Evolutionary conservation across 345 rosid species (phyloP).

Genomic region (Carallia pectinifolia): DNA sequence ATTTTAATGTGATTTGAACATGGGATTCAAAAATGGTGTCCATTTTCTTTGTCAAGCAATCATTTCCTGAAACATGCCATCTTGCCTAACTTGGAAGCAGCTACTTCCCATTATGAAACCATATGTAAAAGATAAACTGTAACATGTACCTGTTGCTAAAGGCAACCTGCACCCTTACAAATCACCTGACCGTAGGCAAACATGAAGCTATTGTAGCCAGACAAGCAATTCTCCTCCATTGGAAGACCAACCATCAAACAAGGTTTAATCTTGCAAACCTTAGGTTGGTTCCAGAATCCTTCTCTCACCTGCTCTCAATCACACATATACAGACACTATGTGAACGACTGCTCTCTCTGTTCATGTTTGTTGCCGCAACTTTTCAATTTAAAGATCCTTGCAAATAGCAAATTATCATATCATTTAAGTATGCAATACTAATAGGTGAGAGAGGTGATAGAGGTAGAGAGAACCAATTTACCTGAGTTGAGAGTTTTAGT

Average conservation of each 20-base stretch:
- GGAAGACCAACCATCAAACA: conserved; percentile 55
- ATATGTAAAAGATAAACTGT: no score
- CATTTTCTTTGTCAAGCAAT: no score
- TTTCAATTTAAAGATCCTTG: conserved; percentile 73
- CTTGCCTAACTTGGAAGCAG: no score
- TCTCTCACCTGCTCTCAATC: conserved; percentile 93
- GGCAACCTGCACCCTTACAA: conserved; percentile 85
- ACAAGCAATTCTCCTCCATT: conserved; percentile 94
- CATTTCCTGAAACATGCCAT: no score
- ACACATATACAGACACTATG: conserved; percentile 92
- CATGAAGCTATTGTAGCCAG: conserved; percentile 35
- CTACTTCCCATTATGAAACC: no score
- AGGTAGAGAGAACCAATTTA: conserved; percentile 19
- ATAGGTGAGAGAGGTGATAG: background rate
- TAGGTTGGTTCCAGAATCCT: conserved; percentile 73
- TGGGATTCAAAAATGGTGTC: no score
- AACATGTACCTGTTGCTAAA: no score
- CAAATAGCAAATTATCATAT: background rate
- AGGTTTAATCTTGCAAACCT: conserved; percentile 92
- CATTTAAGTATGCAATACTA: background rate
- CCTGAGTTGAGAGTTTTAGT: conserved; percentile 70
- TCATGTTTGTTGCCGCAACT: conserved; percentile 97
- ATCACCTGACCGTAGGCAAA: conserved; percentile 76
- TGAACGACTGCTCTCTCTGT: conserved; percentile 94
- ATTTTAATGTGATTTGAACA: no score